Evolutionary conservation across 1,139 yeast species (phyloP).

Genomic region (Kodamaea alishanica): DNA sequence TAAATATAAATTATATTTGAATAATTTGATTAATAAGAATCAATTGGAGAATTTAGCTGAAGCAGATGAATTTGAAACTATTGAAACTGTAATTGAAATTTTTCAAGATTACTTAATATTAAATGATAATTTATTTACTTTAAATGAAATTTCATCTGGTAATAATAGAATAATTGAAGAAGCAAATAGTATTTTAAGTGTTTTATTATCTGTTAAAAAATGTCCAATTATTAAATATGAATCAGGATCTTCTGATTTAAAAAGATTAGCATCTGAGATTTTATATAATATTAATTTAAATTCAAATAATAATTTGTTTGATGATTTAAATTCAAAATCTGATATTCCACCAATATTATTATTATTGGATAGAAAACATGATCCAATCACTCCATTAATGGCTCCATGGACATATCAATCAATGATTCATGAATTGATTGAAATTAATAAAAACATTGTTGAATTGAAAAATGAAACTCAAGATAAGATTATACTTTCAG

Average conservation of each 20-base stretch:
- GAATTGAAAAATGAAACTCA: conserved; percentile 54
- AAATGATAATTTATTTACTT: conserved; percentile 59
- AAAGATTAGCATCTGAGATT: conserved; percentile 70
- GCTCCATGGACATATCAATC: conserved; percentile 98
- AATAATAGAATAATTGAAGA: conserved; percentile 30
- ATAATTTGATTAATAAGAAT: conserved; percentile 67
- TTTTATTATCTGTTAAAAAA: conserved; percentile 67
- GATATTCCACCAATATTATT: conserved; percentile 75
- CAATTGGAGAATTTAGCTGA: conserved; percentile 86
- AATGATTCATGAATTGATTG: conserved; percentile 91
- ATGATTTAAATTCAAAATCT: conserved; percentile 47
- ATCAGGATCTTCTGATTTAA: conserved; percentile 56
- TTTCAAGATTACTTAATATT: conserved; percentile 80
- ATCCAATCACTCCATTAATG: conserved; percentile 87
- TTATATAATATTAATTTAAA: conserved; percentile 55
- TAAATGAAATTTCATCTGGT: not conserved
- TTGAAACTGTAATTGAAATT: conserved; percentile 70
- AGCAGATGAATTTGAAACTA: conserved; percentile 81
- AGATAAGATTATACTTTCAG: conserved; percentile 53
- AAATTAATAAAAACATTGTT: conserved; percentile 77
- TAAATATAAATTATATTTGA: conserved; percentile 71
- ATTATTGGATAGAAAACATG: conserved; percentile 80
- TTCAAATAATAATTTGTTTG: conserved; percentile 61
- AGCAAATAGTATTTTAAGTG: conserved; percentile 55
- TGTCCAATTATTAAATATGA: conserved; percentile 81